These are phyloP conservation scores for Pulveroboletus sp. DNA, from an alignment of 1,284 basidiomycete genomes.

Conservation along the genomic window DNA sequence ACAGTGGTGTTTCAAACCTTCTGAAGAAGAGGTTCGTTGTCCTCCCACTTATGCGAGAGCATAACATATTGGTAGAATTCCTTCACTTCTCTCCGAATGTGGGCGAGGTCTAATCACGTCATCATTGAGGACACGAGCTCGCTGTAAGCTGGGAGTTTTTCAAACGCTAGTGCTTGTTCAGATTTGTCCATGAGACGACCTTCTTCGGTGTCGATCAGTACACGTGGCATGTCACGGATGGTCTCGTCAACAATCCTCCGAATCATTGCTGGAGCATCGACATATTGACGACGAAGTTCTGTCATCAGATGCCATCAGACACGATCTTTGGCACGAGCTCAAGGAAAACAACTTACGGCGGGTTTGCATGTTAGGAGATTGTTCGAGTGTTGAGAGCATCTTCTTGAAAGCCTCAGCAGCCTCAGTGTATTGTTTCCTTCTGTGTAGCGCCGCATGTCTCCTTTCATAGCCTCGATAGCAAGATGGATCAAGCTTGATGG, in stretches of 20 bases:
- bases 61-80: slow-evolving; percentile 19
- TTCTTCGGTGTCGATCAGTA: neutral
- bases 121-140: slow-evolving; percentile 18
- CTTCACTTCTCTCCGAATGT: slow-evolving; percentile 10
- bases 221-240: neutral
- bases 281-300: neutral
- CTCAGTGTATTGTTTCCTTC: neutral
- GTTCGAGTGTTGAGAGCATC: neutral
- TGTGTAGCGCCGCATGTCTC: neutral
- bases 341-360: neutral
- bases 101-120: neutral
- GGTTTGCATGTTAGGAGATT: neutral
- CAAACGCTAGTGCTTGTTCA: neutral
- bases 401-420: neutral
- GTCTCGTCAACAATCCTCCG: neutral
- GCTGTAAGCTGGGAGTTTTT: neutral
- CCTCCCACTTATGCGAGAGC: slow-evolving; percentile 18
- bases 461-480: neutral
- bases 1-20: slow-evolving; percentile 4
- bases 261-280: neutral
- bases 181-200: neutral
- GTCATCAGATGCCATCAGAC: neutral
- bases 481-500: neutral
- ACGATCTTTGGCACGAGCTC: no score
- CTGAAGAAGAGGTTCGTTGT: slow-evolving; percentile 8